Evolutionary conservation across 2,329 filamentous ascomycete genomes (phyloP).

Genomic region (Dactylellina haptotyla): DNA sequence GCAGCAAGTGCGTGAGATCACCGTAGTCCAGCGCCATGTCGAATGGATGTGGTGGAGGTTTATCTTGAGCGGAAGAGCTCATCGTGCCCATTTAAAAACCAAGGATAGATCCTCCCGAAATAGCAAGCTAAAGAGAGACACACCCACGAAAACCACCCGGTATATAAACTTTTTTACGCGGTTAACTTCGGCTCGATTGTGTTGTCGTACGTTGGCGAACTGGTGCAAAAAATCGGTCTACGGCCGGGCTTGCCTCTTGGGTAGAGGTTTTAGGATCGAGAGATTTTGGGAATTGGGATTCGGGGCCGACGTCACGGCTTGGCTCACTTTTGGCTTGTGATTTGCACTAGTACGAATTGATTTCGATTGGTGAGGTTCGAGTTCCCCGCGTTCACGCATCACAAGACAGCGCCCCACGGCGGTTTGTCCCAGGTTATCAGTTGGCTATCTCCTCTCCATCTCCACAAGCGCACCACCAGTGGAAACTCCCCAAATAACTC

Average conservation of each 20-base stretch:
- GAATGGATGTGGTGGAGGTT: constrained; percentile 18
- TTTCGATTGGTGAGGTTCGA: background rate
- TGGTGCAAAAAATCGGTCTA: background rate
- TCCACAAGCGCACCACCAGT: too few relatives aligned
- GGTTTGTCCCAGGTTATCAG: background rate
- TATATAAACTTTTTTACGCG: constrained; percentile 25
- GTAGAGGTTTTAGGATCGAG: constrained; percentile 4
- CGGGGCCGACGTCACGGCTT: background rate
- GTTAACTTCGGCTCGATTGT: constrained; percentile 51
- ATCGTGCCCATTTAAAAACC: constrained; percentile 35
- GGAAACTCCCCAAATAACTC: background rate
- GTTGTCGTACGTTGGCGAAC: constrained; percentile 11
- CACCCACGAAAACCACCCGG: too few relatives aligned
- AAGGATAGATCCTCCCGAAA: too few relatives aligned
- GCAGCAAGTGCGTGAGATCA: constrained; percentile 77
- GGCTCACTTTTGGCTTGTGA: constrained; percentile 16
- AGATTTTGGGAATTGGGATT: background rate
- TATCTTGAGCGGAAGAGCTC: constrained; percentile 29
- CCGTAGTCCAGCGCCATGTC: constrained; percentile 70
- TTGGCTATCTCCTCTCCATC: too few relatives aligned
- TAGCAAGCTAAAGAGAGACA: too few relatives aligned
- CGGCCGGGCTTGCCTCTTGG: constrained; percentile 7
- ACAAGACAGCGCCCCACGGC: constrained; percentile 26
- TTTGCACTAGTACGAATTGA: background rate
- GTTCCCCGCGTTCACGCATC: constrained; percentile 36